Base-by-base conservation (phyloP, 495 filamentous ascomycete species). In the Letharia columbiana region DNA sequence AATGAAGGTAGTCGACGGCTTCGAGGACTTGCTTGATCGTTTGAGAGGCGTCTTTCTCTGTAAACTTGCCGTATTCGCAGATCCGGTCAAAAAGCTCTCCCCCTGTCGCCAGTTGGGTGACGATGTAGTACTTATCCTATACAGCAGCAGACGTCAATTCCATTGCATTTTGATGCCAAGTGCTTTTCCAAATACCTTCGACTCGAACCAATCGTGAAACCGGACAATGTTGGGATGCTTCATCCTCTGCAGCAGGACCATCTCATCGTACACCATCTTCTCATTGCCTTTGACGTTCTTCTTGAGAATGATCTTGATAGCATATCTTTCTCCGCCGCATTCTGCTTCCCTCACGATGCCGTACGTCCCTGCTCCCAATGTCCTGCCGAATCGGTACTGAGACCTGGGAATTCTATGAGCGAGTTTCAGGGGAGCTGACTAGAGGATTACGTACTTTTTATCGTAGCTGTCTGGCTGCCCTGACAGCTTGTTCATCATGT, bases 41-140 rank as follows among this genome's bases (percentile, higher is more conserved):
- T 75, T 96, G 91, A 13, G 92, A 93, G 13, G 93, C 94, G 78
- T 99, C 94, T 81, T 96, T 98, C 75, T 99, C 94, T 39, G 94
- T 99, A 79, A 99, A 99, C 75, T 93, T 96, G 66, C 94, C 94
- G 72, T 94, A 89, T 73, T 99, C 92, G 78, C 94, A 99, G 75
- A 99, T 99, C 37, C 94, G 86, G 75, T 99, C 94, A 76, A 99
- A 99, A 65, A 99, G 79, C 77, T 99, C 94, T 78, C 94, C 94
- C 67, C 94, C 94, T 7, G 91, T 96, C 54, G 95, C 95, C 39
- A 99, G 82, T 75, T 99, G 89, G 50, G 94, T 99, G 73, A 99
- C 93, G 70, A 99, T 99, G 76, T 99, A 99, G 80, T 96, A 99
- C 81, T 99, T 99, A 80, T 99, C 94, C 93, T 98, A 68, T 56